Evolutionary conservation across 306 rosid genomes (phyloP).

Genomic region (Dalbergia cultrata): DNA sequence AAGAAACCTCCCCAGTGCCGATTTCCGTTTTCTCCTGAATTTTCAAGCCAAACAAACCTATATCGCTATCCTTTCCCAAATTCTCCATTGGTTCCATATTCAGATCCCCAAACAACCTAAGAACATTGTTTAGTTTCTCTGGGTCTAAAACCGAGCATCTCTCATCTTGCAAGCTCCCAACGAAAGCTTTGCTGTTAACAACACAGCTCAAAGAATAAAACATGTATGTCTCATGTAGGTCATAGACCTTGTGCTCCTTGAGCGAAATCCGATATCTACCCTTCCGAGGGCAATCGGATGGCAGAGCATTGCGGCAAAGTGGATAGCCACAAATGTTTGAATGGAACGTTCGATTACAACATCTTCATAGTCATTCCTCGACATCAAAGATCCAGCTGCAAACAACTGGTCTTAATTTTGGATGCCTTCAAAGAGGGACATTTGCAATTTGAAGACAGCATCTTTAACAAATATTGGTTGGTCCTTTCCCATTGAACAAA

Average conservation of each 20-base stretch:
- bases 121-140: constrained; percentile 59
- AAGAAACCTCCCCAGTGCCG: constrained; percentile 56
- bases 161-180: constrained; percentile 68
- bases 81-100: constrained; percentile 53
- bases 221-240: constrained; percentile 77
- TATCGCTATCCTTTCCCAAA: constrained; percentile 57
- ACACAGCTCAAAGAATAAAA: constrained; percentile 82
- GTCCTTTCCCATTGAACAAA: constrained; percentile 60
- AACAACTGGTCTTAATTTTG: constrained; percentile 70
- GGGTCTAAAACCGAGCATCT: constrained; percentile 66
- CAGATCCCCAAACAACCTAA: constrained; percentile 60
- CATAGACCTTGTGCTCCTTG: constrained; percentile 86
- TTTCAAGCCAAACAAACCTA: constrained; percentile 65
- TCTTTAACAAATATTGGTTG: constrained; percentile 58
- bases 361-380: constrained; percentile 85
- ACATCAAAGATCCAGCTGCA: constrained; percentile 81
- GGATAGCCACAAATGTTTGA: constrained; percentile 73
- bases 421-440: constrained; percentile 82
- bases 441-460: constrained; percentile 71
- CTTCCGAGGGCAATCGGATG: constrained; percentile 64
- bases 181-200: constrained; percentile 72
- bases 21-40: constrained; percentile 73
- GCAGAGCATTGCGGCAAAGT: constrained; percentile 58
- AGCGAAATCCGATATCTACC: constrained; percentile 81
- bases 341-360: constrained; percentile 86